phyloP scores from a whole-genome alignment of 768 basidiomycete genomes.

The Tricholoma sp. region DNA sequence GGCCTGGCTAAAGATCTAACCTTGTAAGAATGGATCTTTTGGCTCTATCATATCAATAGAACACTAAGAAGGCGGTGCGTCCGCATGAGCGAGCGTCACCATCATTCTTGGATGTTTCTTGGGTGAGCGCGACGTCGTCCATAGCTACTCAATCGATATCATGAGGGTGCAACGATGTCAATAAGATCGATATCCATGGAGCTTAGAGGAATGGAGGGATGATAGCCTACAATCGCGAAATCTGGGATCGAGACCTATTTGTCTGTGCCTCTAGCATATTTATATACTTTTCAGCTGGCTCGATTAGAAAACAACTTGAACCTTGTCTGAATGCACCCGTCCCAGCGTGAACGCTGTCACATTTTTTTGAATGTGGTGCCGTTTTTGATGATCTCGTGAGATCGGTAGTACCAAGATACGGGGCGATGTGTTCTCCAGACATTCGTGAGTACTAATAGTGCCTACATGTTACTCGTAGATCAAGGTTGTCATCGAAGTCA shows the following conservation, averaged over 20 bases:
- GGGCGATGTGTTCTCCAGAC: conserved; percentile 4
- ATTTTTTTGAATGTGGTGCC: background rate
- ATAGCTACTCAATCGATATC: background rate
- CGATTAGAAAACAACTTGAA: background rate
- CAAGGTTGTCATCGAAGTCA: conserved; percentile 26
- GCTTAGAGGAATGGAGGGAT: background rate
- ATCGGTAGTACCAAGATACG: conserved; percentile 10
- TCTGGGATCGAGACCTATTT: background rate
- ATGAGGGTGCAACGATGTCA: background rate
- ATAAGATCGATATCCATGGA: background rate
- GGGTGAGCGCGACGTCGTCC: background rate
- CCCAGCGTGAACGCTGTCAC: background rate
- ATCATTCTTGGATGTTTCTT: background rate
- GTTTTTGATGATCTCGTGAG: conserved; percentile 13
- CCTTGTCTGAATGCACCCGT: background rate
- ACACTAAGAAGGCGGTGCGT: background rate
- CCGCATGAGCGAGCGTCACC: background rate
- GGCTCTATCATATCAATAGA: background rate
- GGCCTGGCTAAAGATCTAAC: conserved; percentile 8
- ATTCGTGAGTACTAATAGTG: conserved; percentile 11
- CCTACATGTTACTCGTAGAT: conserved; percentile 21
- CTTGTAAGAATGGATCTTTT: conserved; percentile 3
- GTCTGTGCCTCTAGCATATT: background rate
- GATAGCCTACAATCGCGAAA: background rate
- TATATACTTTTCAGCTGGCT: background rate